Conservation (phyloP, 108 stramenopile species). For the Mediolabrus comicus region DNA sequence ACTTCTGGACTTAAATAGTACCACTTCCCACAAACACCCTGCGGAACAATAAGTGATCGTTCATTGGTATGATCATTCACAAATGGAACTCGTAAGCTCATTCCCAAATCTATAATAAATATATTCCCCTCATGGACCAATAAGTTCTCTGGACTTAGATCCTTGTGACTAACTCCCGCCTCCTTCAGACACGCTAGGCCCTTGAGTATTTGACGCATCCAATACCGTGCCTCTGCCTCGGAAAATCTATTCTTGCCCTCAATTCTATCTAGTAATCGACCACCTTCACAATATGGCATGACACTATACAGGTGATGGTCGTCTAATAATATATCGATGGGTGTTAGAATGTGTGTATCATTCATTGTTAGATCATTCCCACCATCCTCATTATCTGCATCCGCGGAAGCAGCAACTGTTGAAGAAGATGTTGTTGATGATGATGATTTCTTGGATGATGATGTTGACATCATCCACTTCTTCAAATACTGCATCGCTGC, state of each 20-base stretch:
- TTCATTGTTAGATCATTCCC: neutral
- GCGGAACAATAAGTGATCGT: constrained; percentile 46
- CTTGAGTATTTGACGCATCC: constrained; percentile 68
- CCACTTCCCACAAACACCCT: constrained; percentile 73
- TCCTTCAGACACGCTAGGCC: constrained; percentile 44
- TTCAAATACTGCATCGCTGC: constrained; percentile 61
- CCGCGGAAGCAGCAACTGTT: no score
- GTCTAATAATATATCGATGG: constrained; percentile 21
- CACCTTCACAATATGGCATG: constrained; percentile 60
- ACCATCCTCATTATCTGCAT: neutral
- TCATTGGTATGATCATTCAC: constrained; percentile 9
- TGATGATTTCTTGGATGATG: neutral
- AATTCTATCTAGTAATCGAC: constrained; percentile 33
- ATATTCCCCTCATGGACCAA: constrained; percentile 44
- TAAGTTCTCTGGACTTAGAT: constrained; percentile 72
- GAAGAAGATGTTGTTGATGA: no score
- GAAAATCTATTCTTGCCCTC: constrained; percentile 34
- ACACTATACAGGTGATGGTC: constrained; percentile 60
- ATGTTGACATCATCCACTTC: neutral
- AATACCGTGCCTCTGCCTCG: constrained; percentile 53
- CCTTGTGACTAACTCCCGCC: constrained; percentile 60
- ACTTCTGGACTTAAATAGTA: constrained; percentile 85
- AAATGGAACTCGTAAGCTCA: constrained; percentile 65
- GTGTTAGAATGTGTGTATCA: constrained; percentile 7
- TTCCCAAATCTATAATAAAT: constrained; percentile 75